These are phyloP conservation scores for Botrytis cinerea DNA, from an alignment of 2,329 filamentous ascomycete genomes.

Conservation along the genomic window DNA sequence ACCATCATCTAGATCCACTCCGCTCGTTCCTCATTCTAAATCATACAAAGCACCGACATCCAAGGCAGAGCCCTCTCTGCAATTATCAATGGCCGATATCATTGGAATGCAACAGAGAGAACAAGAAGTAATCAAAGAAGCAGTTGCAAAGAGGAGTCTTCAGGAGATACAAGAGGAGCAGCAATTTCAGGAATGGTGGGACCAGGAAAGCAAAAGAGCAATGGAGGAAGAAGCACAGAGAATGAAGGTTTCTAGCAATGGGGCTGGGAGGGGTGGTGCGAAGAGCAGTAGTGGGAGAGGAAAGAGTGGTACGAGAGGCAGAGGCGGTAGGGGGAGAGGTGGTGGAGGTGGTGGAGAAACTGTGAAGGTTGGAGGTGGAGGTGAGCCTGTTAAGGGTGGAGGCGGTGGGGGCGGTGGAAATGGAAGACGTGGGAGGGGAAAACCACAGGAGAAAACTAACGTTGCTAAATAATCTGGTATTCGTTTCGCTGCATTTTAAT, in stretches of 20 bases:
- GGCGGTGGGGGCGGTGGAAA: conserved; percentile 16
- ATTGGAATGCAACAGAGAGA: conserved; percentile 83
- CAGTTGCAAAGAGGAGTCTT: conserved; percentile 81
- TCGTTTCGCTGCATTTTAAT: neutral
- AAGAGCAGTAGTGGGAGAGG: conserved; percentile 31
- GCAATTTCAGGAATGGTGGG: conserved; percentile 96
- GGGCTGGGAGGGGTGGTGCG: conserved; percentile 33
- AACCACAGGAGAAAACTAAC: conserved; percentile 22
- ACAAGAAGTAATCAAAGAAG: conserved; percentile 79
- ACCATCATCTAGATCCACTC: conserved; percentile 39
- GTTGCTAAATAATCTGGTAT: neutral
- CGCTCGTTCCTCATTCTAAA: conserved; percentile 60
- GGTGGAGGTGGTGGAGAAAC: conserved; percentile 10
- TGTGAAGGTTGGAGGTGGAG: conserved; percentile 2
- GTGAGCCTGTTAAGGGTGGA: conserved; percentile 1
- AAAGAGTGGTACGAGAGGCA: conserved; percentile 28
- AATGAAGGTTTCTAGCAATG: conserved; percentile 24
- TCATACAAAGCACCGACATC: conserved; percentile 59
- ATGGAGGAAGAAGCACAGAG: conserved; percentile 46
- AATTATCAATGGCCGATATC: conserved; percentile 83
- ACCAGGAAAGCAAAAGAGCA: conserved; percentile 74
- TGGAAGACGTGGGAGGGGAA: conserved; percentile 25
- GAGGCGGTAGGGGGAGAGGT: conserved; percentile 22
- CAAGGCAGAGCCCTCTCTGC: conserved; percentile 63
- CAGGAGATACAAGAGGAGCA: conserved; percentile 97